Conservation (phyloP, 805 yeast genomes). For the Metschnikowia drakensbergensis region DNA sequence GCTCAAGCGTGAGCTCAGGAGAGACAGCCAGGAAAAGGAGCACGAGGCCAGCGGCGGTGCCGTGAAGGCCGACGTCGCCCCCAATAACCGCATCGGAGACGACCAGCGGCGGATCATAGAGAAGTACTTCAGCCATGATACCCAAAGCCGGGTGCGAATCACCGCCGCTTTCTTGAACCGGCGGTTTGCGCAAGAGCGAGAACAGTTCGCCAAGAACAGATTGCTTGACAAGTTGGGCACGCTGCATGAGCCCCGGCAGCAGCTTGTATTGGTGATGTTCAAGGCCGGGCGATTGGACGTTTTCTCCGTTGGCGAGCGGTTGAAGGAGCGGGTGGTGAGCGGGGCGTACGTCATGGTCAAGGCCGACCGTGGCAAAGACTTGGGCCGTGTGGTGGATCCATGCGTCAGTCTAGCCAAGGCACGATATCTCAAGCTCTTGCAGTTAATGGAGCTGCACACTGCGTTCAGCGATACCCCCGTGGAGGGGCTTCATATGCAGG, state of each 20-base stretch:
- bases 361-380: conserved; percentile 77
- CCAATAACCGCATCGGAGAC: background rate
- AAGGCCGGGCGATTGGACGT: conserved; percentile 80
- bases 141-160: conserved; percentile 39
- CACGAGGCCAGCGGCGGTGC: background rate
- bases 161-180: conserved; percentile 26
- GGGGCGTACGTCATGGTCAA: conserved; percentile 79
- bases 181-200: conserved; percentile 13
- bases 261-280: conserved; percentile 50
- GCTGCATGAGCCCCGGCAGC: conserved; percentile 2
- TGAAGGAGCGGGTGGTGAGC: conserved; percentile 31
- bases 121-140: conserved; percentile 36
- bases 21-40: background rate
- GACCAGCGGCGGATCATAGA: background rate
- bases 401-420: conserved; percentile 65
- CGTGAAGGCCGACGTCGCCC: background rate
- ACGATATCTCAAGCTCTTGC: conserved; percentile 58
- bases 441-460: conserved; percentile 68
- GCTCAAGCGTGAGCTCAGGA: conserved; percentile 1
- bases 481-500: conserved; percentile 17
- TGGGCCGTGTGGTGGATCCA: conserved; percentile 61
- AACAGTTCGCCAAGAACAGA: background rate
- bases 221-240: background rate
- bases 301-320: conserved; percentile 42
- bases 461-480: conserved; percentile 41